These are phyloP conservation scores for Penicillium digitatum DNA, from an alignment of 2,329 filamentous ascomycete genomes.

Conservation along the genomic window DNA sequence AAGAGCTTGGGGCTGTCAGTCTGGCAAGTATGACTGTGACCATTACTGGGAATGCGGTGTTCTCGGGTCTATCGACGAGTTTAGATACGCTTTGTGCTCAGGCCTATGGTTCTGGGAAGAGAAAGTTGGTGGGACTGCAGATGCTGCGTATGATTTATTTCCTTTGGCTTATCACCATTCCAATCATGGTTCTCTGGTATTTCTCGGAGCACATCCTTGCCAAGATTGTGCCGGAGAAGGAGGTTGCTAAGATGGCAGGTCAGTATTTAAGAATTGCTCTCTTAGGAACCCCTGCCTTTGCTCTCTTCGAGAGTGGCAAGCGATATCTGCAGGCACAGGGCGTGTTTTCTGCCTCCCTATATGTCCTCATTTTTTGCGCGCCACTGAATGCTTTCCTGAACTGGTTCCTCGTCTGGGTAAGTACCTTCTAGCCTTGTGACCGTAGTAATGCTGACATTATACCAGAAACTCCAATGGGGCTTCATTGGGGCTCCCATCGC, in stretches of 20 bases:
- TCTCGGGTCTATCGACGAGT: conserved; percentile 81
- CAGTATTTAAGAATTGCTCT: conserved; percentile 68
- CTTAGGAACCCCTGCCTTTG: conserved; percentile 69
- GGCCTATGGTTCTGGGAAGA: conserved; percentile 87
- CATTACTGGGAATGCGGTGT: conserved; percentile 72
- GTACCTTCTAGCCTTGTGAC: conserved; percentile 13
- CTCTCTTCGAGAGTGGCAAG: conserved; percentile 73
- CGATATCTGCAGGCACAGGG: conserved; percentile 86
- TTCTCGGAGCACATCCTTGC: conserved; percentile 63
- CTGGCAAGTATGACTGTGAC: conserved; percentile 74
- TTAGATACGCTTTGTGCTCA: conserved; percentile 91
- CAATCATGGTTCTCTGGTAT: conserved; percentile 68
- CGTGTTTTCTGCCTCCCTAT: conserved; percentile 76
- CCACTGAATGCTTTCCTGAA: conserved; percentile 78
- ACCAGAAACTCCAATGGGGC: conserved; percentile 54
- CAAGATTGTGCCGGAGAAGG: conserved; percentile 64
- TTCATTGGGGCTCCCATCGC: conserved; percentile 79
- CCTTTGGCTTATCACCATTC: conserved; percentile 66
- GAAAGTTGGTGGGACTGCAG: conserved; percentile 80
- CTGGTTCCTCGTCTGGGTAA: conserved; percentile 72
- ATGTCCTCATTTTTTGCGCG: conserved; percentile 76
- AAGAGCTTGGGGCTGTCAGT: conserved; percentile 64
- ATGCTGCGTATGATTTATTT: conserved; percentile 78
- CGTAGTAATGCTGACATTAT: conserved; percentile 1
- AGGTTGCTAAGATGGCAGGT: conserved; percentile 68